Percentiles rank a stretch among this genome's conserved stretches.
Evolutionary conservation across 148 eudicot genomes (phyloP).

Genomic region (Oxyria digyna): DNA sequence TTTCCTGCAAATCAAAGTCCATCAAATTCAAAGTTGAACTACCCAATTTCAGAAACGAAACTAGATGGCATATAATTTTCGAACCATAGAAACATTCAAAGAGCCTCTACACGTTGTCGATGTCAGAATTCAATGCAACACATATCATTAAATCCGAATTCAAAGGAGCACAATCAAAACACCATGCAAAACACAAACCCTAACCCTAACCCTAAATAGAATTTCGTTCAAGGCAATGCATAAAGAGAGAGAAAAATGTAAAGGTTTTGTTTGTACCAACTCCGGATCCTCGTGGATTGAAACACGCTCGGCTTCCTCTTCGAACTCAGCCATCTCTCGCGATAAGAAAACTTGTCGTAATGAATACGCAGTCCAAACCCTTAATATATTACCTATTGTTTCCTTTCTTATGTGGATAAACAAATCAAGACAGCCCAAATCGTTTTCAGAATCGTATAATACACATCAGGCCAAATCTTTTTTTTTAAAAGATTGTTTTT

Average conservation of each 20-base stretch:
- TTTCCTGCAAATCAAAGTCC: neutral
- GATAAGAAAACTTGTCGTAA: too few relatives aligned
- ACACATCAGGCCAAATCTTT: too few relatives aligned
- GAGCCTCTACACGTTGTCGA: neutral
- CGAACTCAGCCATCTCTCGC: conserved; percentile 52
- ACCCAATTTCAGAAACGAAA: neutral
- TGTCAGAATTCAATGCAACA: neutral
- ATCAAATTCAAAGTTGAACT: neutral
- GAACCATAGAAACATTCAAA: neutral
- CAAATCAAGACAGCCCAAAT: too few relatives aligned
- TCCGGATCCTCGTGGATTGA: conserved; percentile 73
- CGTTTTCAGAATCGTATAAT: too few relatives aligned
- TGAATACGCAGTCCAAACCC: neutral
- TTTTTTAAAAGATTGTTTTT: too few relatives aligned
- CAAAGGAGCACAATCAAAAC: neutral
- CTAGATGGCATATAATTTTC: neutral
- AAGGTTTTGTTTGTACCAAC: conserved; percentile 31
- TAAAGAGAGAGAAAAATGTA: neutral
- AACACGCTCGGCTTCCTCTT: conserved; percentile 45
- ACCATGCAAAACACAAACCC: conserved; percentile 7
- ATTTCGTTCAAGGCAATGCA: neutral
- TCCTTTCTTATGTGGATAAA: too few relatives aligned
- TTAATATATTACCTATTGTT: too few relatives aligned
- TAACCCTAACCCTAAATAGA: too few relatives aligned
- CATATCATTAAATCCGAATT: neutral